Evolutionary conservation across 495 filamentous ascomycete genomes (phyloP).

Genomic region (Trichoderma orchidacearum): DNA sequence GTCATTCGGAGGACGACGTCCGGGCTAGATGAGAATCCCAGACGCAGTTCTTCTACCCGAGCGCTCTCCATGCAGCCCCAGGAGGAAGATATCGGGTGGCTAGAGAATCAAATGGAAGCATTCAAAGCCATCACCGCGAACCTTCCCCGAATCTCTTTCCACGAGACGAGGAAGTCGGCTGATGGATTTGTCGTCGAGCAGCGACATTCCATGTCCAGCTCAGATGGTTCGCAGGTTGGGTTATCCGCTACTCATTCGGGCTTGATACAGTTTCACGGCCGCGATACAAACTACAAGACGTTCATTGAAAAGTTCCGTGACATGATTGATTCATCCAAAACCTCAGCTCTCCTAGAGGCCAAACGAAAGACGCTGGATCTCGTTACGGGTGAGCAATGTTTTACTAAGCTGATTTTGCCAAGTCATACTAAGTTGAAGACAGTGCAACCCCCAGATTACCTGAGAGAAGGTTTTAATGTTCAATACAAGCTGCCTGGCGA

Average conservation of each 20-base stretch:
- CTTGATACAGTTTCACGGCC: background rate
- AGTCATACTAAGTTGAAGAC: background rate
- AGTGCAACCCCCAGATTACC: background rate
- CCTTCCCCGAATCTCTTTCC: conserved; percentile 1
- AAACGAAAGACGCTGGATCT: background rate
- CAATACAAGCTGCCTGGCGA: background rate
- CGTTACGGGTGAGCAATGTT: background rate
- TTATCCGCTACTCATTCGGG: background rate
- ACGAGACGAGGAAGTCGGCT: background rate
- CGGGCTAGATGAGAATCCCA: background rate
- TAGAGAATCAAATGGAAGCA: conserved; percentile 4
- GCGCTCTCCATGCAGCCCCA: background rate
- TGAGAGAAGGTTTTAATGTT: background rate
- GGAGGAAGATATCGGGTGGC: background rate
- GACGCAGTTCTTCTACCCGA: background rate
- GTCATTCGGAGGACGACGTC: conserved; percentile 3
- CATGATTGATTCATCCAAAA: background rate
- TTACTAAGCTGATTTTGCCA: background rate
- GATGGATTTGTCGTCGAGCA: background rate
- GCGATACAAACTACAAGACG: background rate
- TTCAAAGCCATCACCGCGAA: conserved; percentile 4
- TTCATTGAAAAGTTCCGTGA: background rate
- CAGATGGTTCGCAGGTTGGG: background rate
- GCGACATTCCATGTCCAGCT: background rate
- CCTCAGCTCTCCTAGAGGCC: background rate